Base-by-base conservation (phyloP, 352 stramenopile species). In the Globisporangium iwayamae region DNA sequence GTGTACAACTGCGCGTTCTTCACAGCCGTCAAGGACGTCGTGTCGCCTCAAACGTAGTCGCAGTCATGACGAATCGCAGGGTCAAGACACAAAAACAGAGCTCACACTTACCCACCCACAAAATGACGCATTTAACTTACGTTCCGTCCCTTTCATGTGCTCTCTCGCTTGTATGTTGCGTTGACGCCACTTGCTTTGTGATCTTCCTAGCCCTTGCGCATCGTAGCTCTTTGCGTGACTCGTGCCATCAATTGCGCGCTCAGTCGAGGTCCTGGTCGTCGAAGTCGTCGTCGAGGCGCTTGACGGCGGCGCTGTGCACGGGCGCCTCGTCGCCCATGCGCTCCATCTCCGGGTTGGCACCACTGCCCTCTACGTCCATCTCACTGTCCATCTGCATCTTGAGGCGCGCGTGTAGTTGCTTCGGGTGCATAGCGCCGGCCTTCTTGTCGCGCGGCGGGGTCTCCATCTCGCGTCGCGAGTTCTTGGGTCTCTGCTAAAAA, bases 1-100 rank as follows among this genome's bases (percentile, higher is more conserved):
- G 81, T 92, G 52, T 95, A 85, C 66, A 81, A 94, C 52, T 95
- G 87, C 66, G 74, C 73, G 25, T 91, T 92, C 70, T 95, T 95
- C 69, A 94, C 87, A 5, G 87, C 87, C n/a, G 72, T 92, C 51
- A 95, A 93, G 71, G 81, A 91, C 51, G 71, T 62, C 20, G 65
- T 63, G 3, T 70, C 68, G 20, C 16, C 52, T 28, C 50, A 71
- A 46, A 39, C 62, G 30, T 38, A 52, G n/a, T 16, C 13, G 47
- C 7, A 14, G 10, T 8, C 8, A 41, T 11, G 36, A 41, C 32
- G 32, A 36, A 36, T 36, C 9, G 1, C 9, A 41, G 8, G 36
- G 2, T 14, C 36, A 14, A 14, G 8, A 41, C 36, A 41, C 36
- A 41, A 41, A 41, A 41, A 41, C 10, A 41, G n/a, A 54, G 14